Conservation (phyloP, 202 grass and related monocot species). For the Bolboschoenoplectus hybrid region DNA sequence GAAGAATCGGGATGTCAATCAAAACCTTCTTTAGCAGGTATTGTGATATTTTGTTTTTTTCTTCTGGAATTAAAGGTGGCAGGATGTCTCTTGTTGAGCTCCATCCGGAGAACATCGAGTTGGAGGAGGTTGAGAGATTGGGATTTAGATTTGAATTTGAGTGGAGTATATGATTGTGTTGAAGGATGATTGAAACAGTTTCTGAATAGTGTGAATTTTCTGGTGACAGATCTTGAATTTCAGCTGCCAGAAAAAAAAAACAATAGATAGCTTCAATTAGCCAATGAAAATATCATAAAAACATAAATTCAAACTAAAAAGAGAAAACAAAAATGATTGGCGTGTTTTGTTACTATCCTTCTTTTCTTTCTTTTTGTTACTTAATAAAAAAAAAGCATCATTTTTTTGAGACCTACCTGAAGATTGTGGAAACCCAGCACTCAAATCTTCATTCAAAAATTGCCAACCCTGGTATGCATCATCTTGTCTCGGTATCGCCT, state of each 20-base stretch:
- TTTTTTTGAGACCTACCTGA: constrained; percentile 52
- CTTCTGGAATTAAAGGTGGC: constrained; percentile 1
- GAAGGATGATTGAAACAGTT: constrained; percentile 62
- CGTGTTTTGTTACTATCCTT: not conserved
- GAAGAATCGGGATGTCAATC: constrained; percentile 32
- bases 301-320: constrained; percentile 26
- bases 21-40: constrained; percentile 61
- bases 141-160: constrained; percentile 26
- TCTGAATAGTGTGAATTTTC: constrained; percentile 73
- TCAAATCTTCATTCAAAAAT: constrained; percentile 54
- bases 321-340: not conserved
- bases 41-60: constrained; percentile 43
- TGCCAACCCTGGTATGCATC: constrained; percentile 55
- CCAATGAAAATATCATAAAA: not conserved
- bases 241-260: constrained; percentile 26
- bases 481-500: constrained; percentile 43
- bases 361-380: not conserved
- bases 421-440: constrained; percentile 39
- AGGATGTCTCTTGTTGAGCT: constrained; percentile 26
- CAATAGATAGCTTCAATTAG: constrained; percentile 22
- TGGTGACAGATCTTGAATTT: constrained; percentile 54
- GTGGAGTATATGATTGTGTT: constrained; percentile 38
- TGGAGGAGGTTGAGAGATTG: constrained; percentile 38
- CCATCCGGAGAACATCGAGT: constrained; percentile 73
- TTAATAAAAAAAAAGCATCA: not conserved